Base-by-base conservation (phyloP, 2,329 filamentous ascomycete genomes). In the Lomentospora prolificans region DNA sequence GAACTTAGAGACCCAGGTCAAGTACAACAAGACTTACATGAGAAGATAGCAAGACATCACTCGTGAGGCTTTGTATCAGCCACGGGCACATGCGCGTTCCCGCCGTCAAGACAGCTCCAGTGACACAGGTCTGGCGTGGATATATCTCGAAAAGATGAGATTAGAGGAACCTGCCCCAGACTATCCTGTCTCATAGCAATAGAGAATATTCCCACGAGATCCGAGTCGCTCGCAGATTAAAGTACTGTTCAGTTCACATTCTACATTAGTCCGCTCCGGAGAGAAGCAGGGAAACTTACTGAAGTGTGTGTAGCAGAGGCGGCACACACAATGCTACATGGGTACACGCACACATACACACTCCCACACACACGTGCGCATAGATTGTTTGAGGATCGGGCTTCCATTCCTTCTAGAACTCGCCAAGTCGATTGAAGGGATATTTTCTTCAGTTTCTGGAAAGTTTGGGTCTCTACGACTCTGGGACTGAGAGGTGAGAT, bases 321-420 rank as follows among this genome's bases (percentile, higher is more conserved):
- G n/a, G n/a, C n/a, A n/a, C 17, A 5, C 44, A 48, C n/a, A 4
- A 22, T 22, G 44, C 17, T 48, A 22, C 30, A 33, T 12, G n/a
- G n/a, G n/a, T n/a, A 33, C 12, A 12, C 30, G 30, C 30, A 6
- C 7, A 33, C 30, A 48, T 17, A 10, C 44, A 48, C 44, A 48
- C 44, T 19, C 17, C 24, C 3, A 22, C 9, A 22, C 17, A 25
- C 22, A 48, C 17, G 17, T 10, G 22, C 10, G 17, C 17, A 17
- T 22, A 19, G 44, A 48, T 48, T 22, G 44, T 22, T 48, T 19
- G 44, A 48, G n/a, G 22, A 19, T 46, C 19, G 22, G 5, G 17
- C 22, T 48, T 48, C 44, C 44, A 48, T 48, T 48, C 44, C 44
- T 48, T 48, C 44, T 48, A 48, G 44, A 48, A 48, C 24, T 12